Base-by-base conservation (phyloP, 306 rosid species). In the Cicer yamashitae region DNA sequence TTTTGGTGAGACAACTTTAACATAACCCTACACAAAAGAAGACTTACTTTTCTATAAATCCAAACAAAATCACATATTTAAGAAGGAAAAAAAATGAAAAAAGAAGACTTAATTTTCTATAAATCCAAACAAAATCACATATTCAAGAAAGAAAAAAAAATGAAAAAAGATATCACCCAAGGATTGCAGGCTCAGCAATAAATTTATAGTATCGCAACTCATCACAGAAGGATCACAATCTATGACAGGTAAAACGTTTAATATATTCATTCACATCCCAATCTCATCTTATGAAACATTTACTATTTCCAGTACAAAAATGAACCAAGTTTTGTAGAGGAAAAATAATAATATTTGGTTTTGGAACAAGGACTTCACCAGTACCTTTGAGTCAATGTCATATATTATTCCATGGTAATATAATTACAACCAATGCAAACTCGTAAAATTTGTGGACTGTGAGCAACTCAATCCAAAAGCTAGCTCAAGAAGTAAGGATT, bases 1-100 rank as follows among this genome's bases (percentile, higher is more conserved):
- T 84, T 92, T 94, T 61, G 96, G 81, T 7, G 91, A 22, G 53
- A 92, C 82, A 83, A 82, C 84, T 80, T 94, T 94, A 38, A 94
- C 90, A 78, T 91, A 94, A 80, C 99, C 97, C 96, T 94, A 75
- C 30, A 53, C 57, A 82, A 66, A 73, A 59, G 67, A 82, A 58
- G 68, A 71, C 39, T 74, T 1, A 8, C 60, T 15, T 40, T 15
- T 40, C 25, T 52, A 43, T 48, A 68, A 82, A 76, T 40, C 30
- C 57, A 18, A 43, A 67, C 38, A 13, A 59, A 40, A 70, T 62
- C 67, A 3, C 60, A 81, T 20, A 46, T 14, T 46, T 12, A 6
- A 3, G 10, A 17, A 11, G 22, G 46, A 38, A 14, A 6, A 17
- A 11, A 54, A 44, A 5, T 7, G 40, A 1, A 7, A 82, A 66